Conservation (phyloP, 192 early-diverging fungal species). For the Pilaira anomala region DNA sequence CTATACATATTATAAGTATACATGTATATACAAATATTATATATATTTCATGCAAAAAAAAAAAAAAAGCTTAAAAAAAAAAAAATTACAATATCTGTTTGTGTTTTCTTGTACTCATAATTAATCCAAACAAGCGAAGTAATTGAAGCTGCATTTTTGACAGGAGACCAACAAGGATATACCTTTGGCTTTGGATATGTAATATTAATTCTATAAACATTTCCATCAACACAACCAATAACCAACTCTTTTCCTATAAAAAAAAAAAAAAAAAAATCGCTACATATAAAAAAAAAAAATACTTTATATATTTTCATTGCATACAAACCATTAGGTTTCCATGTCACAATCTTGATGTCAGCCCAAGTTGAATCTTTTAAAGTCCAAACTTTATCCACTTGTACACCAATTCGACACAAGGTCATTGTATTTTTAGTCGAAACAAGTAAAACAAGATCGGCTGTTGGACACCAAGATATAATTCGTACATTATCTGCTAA, state of each 20-base stretch:
- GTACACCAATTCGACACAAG: not conserved
- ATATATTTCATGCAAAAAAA: not conserved
- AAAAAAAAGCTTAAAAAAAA: not conserved
- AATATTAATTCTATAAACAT: constrained; percentile 10
- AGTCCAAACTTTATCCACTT: not conserved
- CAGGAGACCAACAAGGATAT: constrained; percentile 3
- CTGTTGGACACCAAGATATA: constrained; percentile 7
- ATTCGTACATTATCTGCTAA: not conserved
- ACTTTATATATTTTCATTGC: not conserved
- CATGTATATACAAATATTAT: not conserved
- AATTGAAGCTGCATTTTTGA: not conserved
- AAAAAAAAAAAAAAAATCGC: not conserved
- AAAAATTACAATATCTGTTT: constrained; percentile 2
- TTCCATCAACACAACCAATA: constrained; percentile 9
- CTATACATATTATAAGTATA: constrained; percentile 3
- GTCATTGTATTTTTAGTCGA: not conserved
- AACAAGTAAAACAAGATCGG: constrained; percentile 13
- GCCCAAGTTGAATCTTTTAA: constrained; percentile 1
- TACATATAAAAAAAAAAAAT: not conserved
- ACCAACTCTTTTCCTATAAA: constrained; percentile 13
- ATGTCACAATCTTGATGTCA: not conserved
- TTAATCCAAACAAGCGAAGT: constrained; percentile 13
- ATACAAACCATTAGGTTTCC: constrained; percentile 16
- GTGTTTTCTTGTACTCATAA: constrained; percentile 4
- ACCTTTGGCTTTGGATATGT: not conserved